Percentiles rank a stretch among this genome's conserved stretches.
These are phyloP conservation scores for Plasmodium malariae DNA, from an alignment of 169 alveolate genomes.

Conservation along the genomic window DNA sequence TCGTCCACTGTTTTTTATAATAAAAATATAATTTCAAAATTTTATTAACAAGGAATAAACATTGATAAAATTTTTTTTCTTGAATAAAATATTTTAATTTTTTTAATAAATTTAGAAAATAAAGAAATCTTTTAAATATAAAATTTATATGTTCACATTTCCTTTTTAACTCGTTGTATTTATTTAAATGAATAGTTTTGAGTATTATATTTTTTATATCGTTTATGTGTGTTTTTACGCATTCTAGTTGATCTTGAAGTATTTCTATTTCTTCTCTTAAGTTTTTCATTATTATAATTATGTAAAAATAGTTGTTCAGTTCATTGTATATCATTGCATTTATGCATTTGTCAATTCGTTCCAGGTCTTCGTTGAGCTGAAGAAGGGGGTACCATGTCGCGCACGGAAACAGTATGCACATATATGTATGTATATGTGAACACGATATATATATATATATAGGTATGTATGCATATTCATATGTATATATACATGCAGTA, in stretches of 20 bases:
- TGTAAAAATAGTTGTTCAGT: not conserved
- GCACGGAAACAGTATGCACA: not conserved
- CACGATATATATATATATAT: too few relatives aligned
- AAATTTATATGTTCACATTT: constrained; percentile 10
- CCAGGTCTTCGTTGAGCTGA: constrained; percentile 24
- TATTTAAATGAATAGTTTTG: constrained; percentile 22
- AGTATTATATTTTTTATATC: constrained; percentile 8
- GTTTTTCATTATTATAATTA: constrained; percentile 7
- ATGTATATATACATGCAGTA: not conserved
- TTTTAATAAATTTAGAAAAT: constrained; percentile 7
- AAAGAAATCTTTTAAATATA: constrained; percentile 3
- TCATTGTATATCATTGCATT: constrained; percentile 3
- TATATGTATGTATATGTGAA: not conserved
- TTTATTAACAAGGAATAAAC: constrained; percentile 7
- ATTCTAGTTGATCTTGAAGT: constrained; percentile 10
- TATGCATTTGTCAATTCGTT: not conserved
- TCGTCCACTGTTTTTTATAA: not conserved
- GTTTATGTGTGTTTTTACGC: not conserved
- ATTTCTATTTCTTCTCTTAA: constrained; percentile 14
- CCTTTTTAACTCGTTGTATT: constrained; percentile 14
- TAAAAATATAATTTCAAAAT: not conserved
- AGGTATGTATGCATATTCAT: too few relatives aligned
- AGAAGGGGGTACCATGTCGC: not conserved
- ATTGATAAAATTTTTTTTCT: constrained; percentile 11
- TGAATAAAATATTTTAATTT: not conserved